Base-by-base conservation (phyloP, 164 flowering plant genomes). In the Sedum album region DNA sequence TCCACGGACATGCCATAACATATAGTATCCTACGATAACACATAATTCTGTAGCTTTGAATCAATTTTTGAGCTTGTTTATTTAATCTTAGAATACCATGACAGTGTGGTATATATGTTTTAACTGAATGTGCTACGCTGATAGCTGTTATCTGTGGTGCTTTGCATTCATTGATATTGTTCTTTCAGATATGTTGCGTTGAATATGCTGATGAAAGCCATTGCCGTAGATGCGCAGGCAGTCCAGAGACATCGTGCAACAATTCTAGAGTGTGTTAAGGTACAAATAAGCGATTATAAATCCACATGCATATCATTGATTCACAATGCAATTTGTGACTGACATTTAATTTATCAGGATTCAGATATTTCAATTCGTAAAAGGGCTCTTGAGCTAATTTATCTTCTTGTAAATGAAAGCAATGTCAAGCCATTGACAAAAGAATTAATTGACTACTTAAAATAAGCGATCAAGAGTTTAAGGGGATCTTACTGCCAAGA, bases 251-350 rank as follows among this genome's bases (percentile, higher is more conserved):
- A 95, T 76, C 86, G 98, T 48, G 86, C 84, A 51, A 95, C 97
- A 38, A 95, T 95, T 72, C 81, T 95, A 81, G 99, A 95, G 82
- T 90, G 99, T 81, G 97, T 92, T 10, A 95, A 95, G 97, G 99
- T 95, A 85, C 33, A 57, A n/a, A n/a, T n/a, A n/a, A 26, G 31
- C 26, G 31, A 11, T 57, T 28, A 28, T 57, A 11, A 28, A 9
- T 28, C 31, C 1, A 15, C 33, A 26, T 21, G 55, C 55, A 28
- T 57, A 44, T 14, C 15, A 28, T 57, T 3, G 31, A 28, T 57
- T 30, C 62, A 57, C 62, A 57, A 28, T 14, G 33, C 62, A 57
- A 26, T 18, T 9, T 1, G 17, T 17, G 55, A 46, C 36, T 42
- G 49, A 39, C 35, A 42, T 20, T 31, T 26, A 5, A 41, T 71